Evolutionary conservation across 257 asterid species (phyloP).

Genomic region (Gardenia jasminoides): DNA sequence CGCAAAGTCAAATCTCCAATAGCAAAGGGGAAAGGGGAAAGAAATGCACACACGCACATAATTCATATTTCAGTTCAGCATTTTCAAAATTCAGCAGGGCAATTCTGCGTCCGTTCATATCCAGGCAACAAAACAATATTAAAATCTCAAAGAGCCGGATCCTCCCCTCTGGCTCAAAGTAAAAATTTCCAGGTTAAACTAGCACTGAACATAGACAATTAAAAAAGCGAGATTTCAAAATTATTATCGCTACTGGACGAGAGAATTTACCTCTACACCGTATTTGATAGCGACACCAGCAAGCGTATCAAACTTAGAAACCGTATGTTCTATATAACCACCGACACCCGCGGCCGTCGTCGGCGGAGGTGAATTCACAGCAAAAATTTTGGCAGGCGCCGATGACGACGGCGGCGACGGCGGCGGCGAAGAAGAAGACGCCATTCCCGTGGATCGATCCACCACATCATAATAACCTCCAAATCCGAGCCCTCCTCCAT

Average conservation of each 20-base stretch:
- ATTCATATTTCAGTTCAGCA: background rate
- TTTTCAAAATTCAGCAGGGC: background rate
- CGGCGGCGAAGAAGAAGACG: constrained; percentile 3
- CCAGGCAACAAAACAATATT: background rate
- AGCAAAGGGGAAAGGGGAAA: too few relatives aligned
- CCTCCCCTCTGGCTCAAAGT: background rate
- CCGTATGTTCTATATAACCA: constrained; percentile 50
- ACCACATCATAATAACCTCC: constrained; percentile 14
- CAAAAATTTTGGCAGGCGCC: constrained; percentile 4
- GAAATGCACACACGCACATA: background rate
- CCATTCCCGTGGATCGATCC: constrained; percentile 5
- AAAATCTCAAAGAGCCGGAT: too few relatives aligned
- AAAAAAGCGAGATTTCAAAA: background rate
- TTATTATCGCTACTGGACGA: background rate
- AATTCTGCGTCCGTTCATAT: background rate
- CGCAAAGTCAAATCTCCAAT: background rate
- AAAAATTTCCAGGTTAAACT: background rate
- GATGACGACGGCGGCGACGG: constrained; percentile 35
- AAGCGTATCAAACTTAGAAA: constrained; percentile 77
- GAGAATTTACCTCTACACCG: constrained; percentile 70
- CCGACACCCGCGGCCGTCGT: constrained; percentile 31
- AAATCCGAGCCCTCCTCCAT: constrained; percentile 36
- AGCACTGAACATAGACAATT: background rate
- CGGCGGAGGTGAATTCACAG: constrained; percentile 32
- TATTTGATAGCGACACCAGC: constrained; percentile 91